Base-by-base conservation (phyloP, 169 alveolate species). In the Cryptosporidium viatorum region DNA sequence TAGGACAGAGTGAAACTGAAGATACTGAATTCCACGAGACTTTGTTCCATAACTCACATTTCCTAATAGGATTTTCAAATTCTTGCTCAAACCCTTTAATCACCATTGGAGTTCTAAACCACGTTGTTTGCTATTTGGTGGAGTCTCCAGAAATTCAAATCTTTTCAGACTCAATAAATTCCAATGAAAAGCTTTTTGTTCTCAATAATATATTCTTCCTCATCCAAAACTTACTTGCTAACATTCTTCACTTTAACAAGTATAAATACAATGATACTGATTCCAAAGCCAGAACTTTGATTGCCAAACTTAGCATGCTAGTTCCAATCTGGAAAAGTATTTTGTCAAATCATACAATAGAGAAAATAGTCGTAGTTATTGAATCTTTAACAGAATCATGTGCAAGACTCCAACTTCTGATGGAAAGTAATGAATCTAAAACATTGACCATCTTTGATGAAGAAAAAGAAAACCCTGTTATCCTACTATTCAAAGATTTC, bases 11-110 rank as follows among this genome's bases (percentile, higher is more conserved):
- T 14, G 41, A 14, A 35, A 65, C 21, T 1, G 51, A 65, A 5
- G 5, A 0, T 1, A 35, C 48, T 62, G 89, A 80, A 29, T 23
- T 60, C 45, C 23, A n/a, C 29, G 80, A 80, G 33, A 48, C 62
- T 3, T 67, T 80, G 18, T 7, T 62, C 21, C 80, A 80, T 31
- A 45, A 65, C 67, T 43, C 75, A 41, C 75, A 62, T 29, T 62
- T 80, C 55, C 35, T 80, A 48, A 80, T 80, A 7, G 89, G 89
- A 8, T 7, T 80, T 7, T 80, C 75, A 1, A 80, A 80, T 62
- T 62, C 55, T 18, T 59, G 70, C 31, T 31, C 45, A 37, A 41
- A n/a, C 18, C 70, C 71, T 52, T 18, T 29, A 35, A 10, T 59
- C 1, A 18, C 18, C 14, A 55, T 41, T n/a, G 51, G 43, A 12